Percentiles rank a stretch among this genome's conserved stretches.
These are phyloP conservation scores for Abelmoschus esculentus DNA, from an alignment of 345 rosid species.

Conservation along the genomic window DNA sequence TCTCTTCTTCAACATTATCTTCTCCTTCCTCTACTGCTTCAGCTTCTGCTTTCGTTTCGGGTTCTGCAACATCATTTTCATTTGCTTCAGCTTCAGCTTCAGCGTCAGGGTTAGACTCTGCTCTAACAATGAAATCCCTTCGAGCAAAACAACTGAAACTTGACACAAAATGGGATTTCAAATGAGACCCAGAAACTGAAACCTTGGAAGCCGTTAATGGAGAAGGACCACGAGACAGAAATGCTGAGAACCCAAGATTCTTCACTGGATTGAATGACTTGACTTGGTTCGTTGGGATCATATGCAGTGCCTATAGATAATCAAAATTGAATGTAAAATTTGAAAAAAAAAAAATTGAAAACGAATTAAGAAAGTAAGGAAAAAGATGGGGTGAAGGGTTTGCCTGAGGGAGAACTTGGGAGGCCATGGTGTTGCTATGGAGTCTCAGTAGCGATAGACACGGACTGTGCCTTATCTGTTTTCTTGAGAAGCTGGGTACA, in stretches of 20 bases:
- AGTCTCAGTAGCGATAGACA: constrained; percentile 11
- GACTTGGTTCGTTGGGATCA: constrained; percentile 37
- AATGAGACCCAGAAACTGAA: constrained; percentile 28
- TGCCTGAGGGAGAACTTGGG: constrained; percentile 65
- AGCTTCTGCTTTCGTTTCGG: constrained; percentile 20
- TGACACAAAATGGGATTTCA: constrained; percentile 18
- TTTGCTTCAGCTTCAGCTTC: constrained; percentile 30
- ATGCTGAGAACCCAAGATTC: constrained; percentile 39
- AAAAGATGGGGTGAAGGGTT: constrained; percentile 2
- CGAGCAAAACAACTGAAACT: constrained; percentile 28
- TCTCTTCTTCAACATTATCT: constrained; percentile 30
- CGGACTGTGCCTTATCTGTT: constrained; percentile 23
- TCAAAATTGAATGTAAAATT: background rate
- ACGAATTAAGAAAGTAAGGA: background rate
- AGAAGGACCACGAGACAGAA: constrained; percentile 22
- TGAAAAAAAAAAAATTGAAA: background rate
- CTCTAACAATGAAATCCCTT: constrained; percentile 42
- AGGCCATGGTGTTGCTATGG: constrained; percentile 31
- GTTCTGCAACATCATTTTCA: constrained; percentile 25
- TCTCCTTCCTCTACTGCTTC: constrained; percentile 21
- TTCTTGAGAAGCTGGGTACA: background rate
- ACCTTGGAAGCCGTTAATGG: constrained; percentile 17
- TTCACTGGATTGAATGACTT: constrained; percentile 18
- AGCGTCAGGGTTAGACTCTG: constrained; percentile 38
- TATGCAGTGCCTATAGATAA: constrained; percentile 37